Percentiles rank a stretch among this genome's conserved stretches.
These are phyloP conservation scores for Dryadomyces quercus-mongolicae DNA, from an alignment of 2,329 filamentous ascomycete species.

Conservation along the genomic window DNA sequence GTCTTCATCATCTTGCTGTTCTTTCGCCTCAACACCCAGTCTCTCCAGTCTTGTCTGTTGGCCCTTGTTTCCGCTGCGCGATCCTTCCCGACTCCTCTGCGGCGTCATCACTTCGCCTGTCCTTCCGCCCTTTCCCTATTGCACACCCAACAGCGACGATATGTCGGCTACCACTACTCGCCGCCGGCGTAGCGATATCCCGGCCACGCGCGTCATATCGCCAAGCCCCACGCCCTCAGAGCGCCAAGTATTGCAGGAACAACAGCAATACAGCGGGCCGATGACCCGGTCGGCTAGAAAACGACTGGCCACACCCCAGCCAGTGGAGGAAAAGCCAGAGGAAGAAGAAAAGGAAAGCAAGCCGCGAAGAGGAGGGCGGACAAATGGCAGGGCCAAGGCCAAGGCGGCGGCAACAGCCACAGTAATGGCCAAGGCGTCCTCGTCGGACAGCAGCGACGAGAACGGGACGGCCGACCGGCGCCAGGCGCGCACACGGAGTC, in stretches of 20 bases:
- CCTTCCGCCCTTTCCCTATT: constrained; percentile 47
- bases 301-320: constrained; percentile 38
- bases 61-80: constrained; percentile 20
- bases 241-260: constrained; percentile 29
- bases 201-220: constrained; percentile 75
- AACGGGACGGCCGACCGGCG: constrained; percentile 34
- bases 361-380: background rate
- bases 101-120: constrained; percentile 44
- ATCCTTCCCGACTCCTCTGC: constrained; percentile 36
- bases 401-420: constrained; percentile 18
- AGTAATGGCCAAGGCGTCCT: constrained; percentile 33
- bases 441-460: constrained; percentile 16
- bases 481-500: constrained; percentile 58
- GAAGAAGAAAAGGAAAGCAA: background rate
- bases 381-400: background rate
- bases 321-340: constrained; percentile 44
- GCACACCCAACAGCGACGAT: background rate
- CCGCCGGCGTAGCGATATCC: constrained; percentile 45
- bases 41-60: constrained; percentile 3
- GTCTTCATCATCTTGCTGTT: constrained; percentile 12
- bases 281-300: constrained; percentile 62
- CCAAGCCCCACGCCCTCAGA: constrained; percentile 69
- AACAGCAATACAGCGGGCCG: constrained; percentile 51
- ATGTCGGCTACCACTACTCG: constrained; percentile 21
- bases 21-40: background rate